Percentiles rank a stretch among this genome's conserved stretches.
These are phyloP conservation scores for Trebouxia gelatinosa DNA, from an alignment of 163 green algal species.

Conservation along the genomic window DNA sequence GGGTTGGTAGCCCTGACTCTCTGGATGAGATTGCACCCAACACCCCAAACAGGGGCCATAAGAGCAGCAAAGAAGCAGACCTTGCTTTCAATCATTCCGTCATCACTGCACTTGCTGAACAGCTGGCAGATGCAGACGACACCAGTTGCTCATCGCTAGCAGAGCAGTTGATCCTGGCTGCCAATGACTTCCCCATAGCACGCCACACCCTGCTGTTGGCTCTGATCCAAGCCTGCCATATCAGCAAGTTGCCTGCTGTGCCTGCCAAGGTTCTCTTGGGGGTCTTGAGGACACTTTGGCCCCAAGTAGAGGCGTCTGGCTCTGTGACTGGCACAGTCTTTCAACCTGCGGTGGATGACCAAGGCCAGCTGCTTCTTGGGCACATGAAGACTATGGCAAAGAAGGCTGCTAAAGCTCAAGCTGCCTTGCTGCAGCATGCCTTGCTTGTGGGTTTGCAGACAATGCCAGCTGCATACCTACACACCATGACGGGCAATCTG, in stretches of 20 bases:
- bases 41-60: neutral
- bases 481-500: neutral
- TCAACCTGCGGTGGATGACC: neutral
- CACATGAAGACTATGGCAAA: neutral
- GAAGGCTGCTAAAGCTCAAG: conserved; percentile 3
- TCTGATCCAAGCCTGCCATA: neutral
- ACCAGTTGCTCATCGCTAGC: neutral
- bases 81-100: conserved; percentile 8
- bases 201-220: conserved; percentile 23
- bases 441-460: conserved; percentile 42
- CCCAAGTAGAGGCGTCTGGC: neutral
- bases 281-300: neutral
- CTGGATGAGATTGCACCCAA: neutral
- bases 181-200: conserved; percentile 5
- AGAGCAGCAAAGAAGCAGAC: neutral
- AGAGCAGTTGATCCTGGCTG: neutral
- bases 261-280: neutral
- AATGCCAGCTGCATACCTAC: neutral
- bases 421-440: conserved; percentile 16
- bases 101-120: neutral
- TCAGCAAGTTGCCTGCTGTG: neutral
- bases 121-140: neutral
- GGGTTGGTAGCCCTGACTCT: conserved; percentile 7
- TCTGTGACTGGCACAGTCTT: neutral
- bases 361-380: neutral